A percentile compares a stretch with the other conserved stretches of the same genome.
Evolutionary conservation across 2,329 filamentous ascomycete species (phyloP).

Genomic region (Anthostomella pinea): DNA sequence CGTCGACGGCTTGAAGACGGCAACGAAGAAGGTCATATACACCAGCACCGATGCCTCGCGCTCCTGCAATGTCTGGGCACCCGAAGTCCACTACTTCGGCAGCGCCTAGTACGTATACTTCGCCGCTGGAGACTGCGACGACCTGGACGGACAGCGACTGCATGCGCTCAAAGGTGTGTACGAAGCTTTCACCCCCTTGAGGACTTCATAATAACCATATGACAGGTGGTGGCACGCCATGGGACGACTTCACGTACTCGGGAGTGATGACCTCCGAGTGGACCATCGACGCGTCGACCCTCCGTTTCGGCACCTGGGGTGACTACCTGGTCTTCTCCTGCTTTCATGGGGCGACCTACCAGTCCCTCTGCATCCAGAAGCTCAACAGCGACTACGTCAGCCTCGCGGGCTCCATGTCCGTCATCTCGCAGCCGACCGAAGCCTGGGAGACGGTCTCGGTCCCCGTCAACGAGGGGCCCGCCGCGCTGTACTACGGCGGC

Average conservation of each 20-base stretch:
- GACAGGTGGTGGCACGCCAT: slow-evolving; percentile 48
- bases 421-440: slow-evolving; percentile 50
- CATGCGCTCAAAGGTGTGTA: slow-evolving; percentile 49
- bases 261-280: slow-evolving; percentile 46
- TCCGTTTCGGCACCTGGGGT: slow-evolving; percentile 43
- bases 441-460: slow-evolving; percentile 48
- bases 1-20: slow-evolving; percentile 53
- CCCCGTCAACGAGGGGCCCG: slow-evolving; percentile 55
- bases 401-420: slow-evolving; percentile 40
- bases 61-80: slow-evolving; percentile 58
- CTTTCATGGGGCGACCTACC: slow-evolving; percentile 39
- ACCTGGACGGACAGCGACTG: slow-evolving; percentile 48
- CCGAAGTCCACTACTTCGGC: slow-evolving; percentile 52
- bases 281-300: slow-evolving; percentile 53
- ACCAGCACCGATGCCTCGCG: slow-evolving; percentile 42
- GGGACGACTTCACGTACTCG: slow-evolving; percentile 49
- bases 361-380: slow-evolving; percentile 39
- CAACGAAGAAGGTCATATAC: slow-evolving; percentile 49
- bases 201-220: no score
- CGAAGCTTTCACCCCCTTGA: no score
- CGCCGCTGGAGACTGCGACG: slow-evolving; percentile 32
- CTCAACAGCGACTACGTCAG: slow-evolving; percentile 39
- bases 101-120: slow-evolving; percentile 55
- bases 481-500: slow-evolving; percentile 51
- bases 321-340: slow-evolving; percentile 57